A percentile compares a stretch with the other conserved stretches of the same genome.
phyloP scores from a whole-genome alignment of 345 rosid genomes.

The Populus deltoides region DNA sequence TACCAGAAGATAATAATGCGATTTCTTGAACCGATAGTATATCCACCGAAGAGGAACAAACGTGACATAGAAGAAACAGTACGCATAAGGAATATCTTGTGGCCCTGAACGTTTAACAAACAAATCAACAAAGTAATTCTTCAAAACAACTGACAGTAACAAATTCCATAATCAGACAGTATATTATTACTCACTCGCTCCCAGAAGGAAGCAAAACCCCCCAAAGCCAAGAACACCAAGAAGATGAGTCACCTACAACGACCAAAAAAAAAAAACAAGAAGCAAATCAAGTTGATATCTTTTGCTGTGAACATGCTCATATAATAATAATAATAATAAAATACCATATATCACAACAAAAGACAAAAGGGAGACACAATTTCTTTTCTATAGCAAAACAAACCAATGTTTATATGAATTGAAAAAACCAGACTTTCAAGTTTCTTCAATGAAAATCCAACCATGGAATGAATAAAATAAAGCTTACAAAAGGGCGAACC shows the following conservation, averaged over 20 bases:
- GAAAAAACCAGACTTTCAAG: neutral
- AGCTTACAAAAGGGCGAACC: constrained; percentile 29
- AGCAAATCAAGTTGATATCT: neutral
- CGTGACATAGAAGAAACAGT: constrained; percentile 69
- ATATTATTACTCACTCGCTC: constrained; percentile 66
- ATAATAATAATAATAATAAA: neutral
- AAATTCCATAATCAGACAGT: constrained; percentile 12
- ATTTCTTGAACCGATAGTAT: constrained; percentile 90
- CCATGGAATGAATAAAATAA: neutral
- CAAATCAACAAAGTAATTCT: constrained; percentile 10
- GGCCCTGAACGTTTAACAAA: constrained; percentile 57
- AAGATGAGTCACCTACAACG: constrained; percentile 71
- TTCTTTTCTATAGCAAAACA: no score
- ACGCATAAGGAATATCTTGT: constrained; percentile 76
- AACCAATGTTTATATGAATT: neutral
- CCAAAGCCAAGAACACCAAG: constrained; percentile 92
- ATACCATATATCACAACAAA: neutral
- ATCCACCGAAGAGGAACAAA: constrained; percentile 99
- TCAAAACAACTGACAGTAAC: neutral
- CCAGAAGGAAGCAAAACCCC: constrained; percentile 83
- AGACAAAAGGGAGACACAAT: neutral
- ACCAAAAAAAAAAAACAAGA: neutral
- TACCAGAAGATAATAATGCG: constrained; percentile 99
- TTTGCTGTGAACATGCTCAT: neutral
- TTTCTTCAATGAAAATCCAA: neutral